Base-by-base conservation (phyloP, 192 early-diverging fungal genomes). In the Coemansia asiatica region DNA sequence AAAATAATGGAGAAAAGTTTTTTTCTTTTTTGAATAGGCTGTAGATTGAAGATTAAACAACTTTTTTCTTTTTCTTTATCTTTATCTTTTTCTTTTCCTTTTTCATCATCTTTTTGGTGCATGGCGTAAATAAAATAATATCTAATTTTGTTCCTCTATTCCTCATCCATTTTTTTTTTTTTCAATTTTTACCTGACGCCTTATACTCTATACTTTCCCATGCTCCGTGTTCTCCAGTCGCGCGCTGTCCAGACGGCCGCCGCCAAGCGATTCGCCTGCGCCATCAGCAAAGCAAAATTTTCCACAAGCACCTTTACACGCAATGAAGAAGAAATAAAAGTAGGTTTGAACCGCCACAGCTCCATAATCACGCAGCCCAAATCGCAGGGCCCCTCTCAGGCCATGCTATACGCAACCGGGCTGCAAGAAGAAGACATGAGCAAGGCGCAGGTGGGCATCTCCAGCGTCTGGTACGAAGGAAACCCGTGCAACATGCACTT, bases 401-500 rank as follows among this genome's bases (percentile, higher is more conserved):
- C 97, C 3, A 95, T 97, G 94, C 88, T 99, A 67, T 90, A 94
- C 69, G 97, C 90, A n/a, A 97, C 95, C 5, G 97, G 97, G 23
- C 76, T 99, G 62, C 87, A 85, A 53, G 86, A 89, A 25, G 85
- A 78, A 5, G 91, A 96, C 61, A 86, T 99, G 85, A 75, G 72
- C 63, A 89, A 92, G 74, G 87, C 94, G 19, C 95, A 97, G 83
- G 93, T 99, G 28, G 97, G 97, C 33, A 99, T 99, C 68, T 87
- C 93, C 8, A 91, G 89, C 80, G 95, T 99, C 83, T 95, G 95
- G 94, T 97, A 94, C 72, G 97, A 99, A 74, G 97, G 97, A 63
- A 99, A 99, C 82, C 95, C 97, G 10, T 99, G 97, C 85, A 99
- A 99, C 81, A 99, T 99, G 97, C 97, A 99, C 64, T 85, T 99